Base-by-base conservation (phyloP, 371 early-diverging fungal species). In the Funneliformis caledonium region DNA sequence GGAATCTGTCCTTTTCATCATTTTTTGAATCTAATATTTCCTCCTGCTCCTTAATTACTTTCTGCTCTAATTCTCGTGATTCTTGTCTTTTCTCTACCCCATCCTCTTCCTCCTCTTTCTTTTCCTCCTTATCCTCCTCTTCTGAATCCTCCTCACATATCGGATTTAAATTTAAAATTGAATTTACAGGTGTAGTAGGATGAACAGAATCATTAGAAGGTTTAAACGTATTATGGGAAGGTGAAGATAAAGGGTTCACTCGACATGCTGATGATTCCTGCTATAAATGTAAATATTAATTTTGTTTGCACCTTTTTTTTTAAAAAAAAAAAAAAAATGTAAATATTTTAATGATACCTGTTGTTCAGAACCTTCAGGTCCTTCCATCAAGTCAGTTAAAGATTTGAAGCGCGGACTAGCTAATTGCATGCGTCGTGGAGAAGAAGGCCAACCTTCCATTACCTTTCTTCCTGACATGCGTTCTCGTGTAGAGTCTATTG, bases 381-480 rank as follows among this genome's bases (percentile, higher is more conserved):
- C 65, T 65, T 77, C 77, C 26, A 45, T 50, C 22, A 77, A 65
- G 65, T 77, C 77, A 48, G 47, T 22, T 77, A 77, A 65, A 43
- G 77, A 77, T 26, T 77, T 77, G 7, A 77, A 62, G 33, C 77
- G 67, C 26, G 77, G 77, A 48, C 77, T 77, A 50, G 48, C 77
- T 47, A 77, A 65, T 65, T 77, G 42, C 77, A 77, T 77, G 6
- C 77, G 64, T 48, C 77, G 77, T 48, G 48, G 77, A 2, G 77
- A 65, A 26, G 77, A 16, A 65, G 77, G 77, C 77, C 77, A 77
- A 48, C 77, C 77, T 65, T 77, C 77, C 37, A 65, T 65, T 12
- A 19, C 31, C 65, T 43, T 77, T 60, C 65, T 22, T 48, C 65
- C 48, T 11, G 62, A 45, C 37, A 22, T 69, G 12, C 65, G 62